Evolutionary conservation across 2,329 filamentous ascomycete genomes (phyloP), one percentile per base, ranked within the genome.

Genomic region (Fusarium incarnatum): DNA sequence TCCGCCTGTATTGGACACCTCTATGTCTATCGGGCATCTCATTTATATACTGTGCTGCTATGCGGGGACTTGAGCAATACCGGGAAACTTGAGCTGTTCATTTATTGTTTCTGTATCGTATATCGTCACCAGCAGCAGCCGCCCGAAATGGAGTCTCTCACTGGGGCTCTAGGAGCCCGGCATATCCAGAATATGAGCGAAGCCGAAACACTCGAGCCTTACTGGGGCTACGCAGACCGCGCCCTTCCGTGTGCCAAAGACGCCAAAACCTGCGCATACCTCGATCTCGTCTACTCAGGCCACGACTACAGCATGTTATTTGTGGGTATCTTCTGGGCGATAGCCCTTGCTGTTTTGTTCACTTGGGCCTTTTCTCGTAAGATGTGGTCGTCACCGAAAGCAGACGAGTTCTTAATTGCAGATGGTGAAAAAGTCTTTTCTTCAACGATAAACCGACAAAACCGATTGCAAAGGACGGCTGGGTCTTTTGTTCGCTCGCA

Each of bases 281-380:
- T 55, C 3, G 40, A 55, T 13, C 52, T 55, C 3, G 52, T 55
- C 8, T 55, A 55, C 13, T 55, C 52, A 5, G 52, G 40, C 3
- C 52, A 55, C 11, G 52, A 55, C 22, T 30, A 18, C 3, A 55
- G 52, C 5, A 55, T 55, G 52, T 12, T 55, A 5, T 55, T 46
- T 2, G 52, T 55, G 0, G 52, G 52, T 18, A 55, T 55, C 13
- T 55, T 55, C 12, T 55, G 52, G 52, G 40, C 52, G 0, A 55
- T 55, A 7, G 40, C 20, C 1, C 20, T 25, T 4, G 28, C 20
- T 10, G 5, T 55, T 1, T 7, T 55, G 2, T 13, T 46, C 0
- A 32, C 18, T 0, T 55, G 52, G 52, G 28, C 40, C 5, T 9
- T 55, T 4, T 18, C 34, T 1, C 52, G 52, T 1, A 32, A 32